A percentile compares a stretch with the other conserved stretches of the same genome.
phyloP scores from a whole-genome alignment of 805 yeast species.

The Blastobotrys parvus region DNA sequence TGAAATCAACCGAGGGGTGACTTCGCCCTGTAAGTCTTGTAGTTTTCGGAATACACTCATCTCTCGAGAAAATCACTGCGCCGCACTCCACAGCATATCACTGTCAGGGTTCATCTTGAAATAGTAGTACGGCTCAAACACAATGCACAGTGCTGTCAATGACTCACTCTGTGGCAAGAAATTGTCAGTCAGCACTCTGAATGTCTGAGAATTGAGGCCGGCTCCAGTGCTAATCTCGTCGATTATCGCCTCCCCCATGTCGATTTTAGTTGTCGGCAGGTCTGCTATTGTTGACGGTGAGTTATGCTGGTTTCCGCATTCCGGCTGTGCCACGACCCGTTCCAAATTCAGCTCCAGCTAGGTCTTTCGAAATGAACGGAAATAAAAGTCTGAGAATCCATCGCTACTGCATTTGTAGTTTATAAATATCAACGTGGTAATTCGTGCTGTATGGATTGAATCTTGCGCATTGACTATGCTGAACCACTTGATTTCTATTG shows the following conservation, averaged over 20 bases:
- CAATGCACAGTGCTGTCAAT: background rate
- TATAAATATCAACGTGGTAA: background rate
- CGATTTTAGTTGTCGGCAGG: background rate
- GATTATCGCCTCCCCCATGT: background rate
- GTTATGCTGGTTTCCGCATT: background rate
- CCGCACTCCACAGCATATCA: background rate
- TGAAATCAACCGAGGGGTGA: background rate
- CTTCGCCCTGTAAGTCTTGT: background rate
- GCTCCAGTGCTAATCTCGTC: background rate
- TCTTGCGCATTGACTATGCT: background rate
- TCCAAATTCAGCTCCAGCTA: background rate
- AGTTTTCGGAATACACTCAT: background rate
- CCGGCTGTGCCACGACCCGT: background rate
- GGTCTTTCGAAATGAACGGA: background rate
- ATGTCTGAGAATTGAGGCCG: background rate
- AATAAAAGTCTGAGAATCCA: background rate
- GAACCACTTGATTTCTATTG: background rate
- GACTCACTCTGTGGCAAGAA: background rate
- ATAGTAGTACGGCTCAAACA: slow-evolving; percentile 1
- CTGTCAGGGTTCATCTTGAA: background rate
- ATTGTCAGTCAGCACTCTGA: background rate
- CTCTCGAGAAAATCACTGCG: background rate
- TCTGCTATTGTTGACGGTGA: background rate
- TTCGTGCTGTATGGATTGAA: background rate
- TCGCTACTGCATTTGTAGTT: background rate